Conservation (phyloP, 257 asterid species). For the Eustoma russellianum region DNA sequence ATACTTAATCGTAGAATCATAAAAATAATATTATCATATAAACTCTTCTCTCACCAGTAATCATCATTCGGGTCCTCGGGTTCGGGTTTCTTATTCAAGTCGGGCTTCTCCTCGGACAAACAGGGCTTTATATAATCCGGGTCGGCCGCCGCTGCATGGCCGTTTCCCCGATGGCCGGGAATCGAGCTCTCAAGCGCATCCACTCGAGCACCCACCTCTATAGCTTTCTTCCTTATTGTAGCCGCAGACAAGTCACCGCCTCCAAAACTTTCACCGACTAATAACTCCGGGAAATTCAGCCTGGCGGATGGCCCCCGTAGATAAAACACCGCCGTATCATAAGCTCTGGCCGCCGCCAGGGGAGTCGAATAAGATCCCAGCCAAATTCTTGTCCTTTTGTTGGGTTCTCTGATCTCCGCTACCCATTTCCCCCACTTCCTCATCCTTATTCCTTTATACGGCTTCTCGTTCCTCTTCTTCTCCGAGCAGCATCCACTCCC, state of each 20-base stretch:
- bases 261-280: constrained; percentile 13
- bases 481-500: background rate
- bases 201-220: constrained; percentile 80
- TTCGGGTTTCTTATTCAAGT: constrained; percentile 31
- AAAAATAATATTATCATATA: too few species aligned
- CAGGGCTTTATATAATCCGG: constrained; percentile 30
- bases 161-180: constrained; percentile 4
- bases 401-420: constrained; percentile 91
- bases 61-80: constrained; percentile 35
- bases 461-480: constrained; percentile 44
- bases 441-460: constrained; percentile 83
- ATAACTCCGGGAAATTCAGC: constrained; percentile 65
- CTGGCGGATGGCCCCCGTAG: constrained; percentile 75
- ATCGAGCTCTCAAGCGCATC: constrained; percentile 48
- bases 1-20: too few species aligned
- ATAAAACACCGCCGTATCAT: constrained; percentile 81
- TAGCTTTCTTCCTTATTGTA: constrained; percentile 64
- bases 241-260: constrained; percentile 58
- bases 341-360: constrained; percentile 85
- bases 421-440: constrained; percentile 99
- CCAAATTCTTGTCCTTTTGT: constrained; percentile 87
- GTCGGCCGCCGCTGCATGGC: background rate
- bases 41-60: constrained; percentile 19
- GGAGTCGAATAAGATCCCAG: constrained; percentile 83
- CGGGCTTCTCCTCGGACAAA: constrained; percentile 50